Conservation (phyloP, 2,329 filamentous ascomycete genomes). For the Beauveria sp. region DNA sequence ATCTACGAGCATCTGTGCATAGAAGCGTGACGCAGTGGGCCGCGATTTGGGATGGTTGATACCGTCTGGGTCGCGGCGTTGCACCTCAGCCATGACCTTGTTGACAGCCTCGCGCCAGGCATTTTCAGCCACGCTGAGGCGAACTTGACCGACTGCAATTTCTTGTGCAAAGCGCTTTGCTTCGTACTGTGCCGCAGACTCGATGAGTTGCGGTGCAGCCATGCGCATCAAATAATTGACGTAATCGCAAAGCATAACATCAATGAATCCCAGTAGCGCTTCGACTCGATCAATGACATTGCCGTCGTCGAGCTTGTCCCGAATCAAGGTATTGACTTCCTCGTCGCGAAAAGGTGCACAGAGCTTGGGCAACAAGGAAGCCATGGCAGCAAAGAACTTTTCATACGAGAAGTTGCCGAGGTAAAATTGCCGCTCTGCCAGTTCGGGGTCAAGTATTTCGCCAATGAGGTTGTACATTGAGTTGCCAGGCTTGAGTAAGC, state of each 20-base stretch:
- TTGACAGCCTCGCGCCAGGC: slow-evolving; percentile 59
- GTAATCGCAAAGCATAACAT: slow-evolving; percentile 72
- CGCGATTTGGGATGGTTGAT: slow-evolving; percentile 54
- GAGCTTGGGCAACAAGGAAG: slow-evolving; percentile 65
- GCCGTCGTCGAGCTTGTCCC: slow-evolving; percentile 51
- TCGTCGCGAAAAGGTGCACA: slow-evolving; percentile 76
- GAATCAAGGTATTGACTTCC: slow-evolving; percentile 61
- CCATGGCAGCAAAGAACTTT: slow-evolving; percentile 72
- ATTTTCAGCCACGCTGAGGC: slow-evolving; percentile 51
- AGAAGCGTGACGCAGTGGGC: slow-evolving; percentile 62
- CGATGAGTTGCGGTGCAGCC: slow-evolving; percentile 62
- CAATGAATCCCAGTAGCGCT: slow-evolving; percentile 66
- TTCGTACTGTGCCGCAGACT: slow-evolving; percentile 66
- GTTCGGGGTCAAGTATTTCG: slow-evolving; percentile 66
- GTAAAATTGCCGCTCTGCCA: slow-evolving; percentile 60
- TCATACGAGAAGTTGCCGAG: slow-evolving; percentile 73
- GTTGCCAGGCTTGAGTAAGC: slow-evolving; percentile 62
- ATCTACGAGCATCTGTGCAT: slow-evolving; percentile 68
- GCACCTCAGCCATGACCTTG: slow-evolving; percentile 58
- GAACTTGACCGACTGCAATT: slow-evolving; percentile 46
- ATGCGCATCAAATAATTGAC: slow-evolving; percentile 72
- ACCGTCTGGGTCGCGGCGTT: slow-evolving; percentile 61
- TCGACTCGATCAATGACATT: slow-evolving; percentile 70
- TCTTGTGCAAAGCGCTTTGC: slow-evolving; percentile 63
- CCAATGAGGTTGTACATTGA: slow-evolving; percentile 68